Evolutionary conservation across 2,329 filamentous ascomycete species (phyloP), one percentile per base, ranked within the genome.

Genomic region (Colletotrichum melonis): DNA sequence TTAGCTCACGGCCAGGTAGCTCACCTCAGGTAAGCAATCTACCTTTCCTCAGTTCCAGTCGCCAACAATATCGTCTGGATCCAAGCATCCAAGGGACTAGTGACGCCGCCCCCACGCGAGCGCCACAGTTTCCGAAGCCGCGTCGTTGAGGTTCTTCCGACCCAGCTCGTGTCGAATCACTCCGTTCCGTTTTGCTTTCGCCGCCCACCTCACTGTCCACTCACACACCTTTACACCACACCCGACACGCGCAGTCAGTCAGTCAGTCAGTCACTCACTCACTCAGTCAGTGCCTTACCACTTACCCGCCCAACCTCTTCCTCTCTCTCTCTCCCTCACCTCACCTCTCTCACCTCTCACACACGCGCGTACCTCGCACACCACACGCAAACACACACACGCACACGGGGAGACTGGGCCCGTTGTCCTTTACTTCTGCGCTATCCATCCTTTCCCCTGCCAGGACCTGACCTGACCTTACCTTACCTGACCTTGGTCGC

Each of bases 81-180:
- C 14, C 16, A 7, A 46, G 14, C 38, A 19, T 6, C 38, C 38
- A 19, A 42, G 14, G 38, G 12, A 19, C 38, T 42, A 46, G 38
- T 46, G 60, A 28, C 11, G 59, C 60, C 9, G 9, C 60, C 60
- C 38, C 42, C 60, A 52, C 28, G 19, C 19, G 38, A 28, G 42
- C 49, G 30, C 59, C 28, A 32, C 42, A 49, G 19, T 42, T 63
- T 26, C 30, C 30, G 19, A 52, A 63, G 26, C 26, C 60, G 42
- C 60, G 60, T 52, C 42, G 42, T 26, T 63, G 38, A 52, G 46
- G 42, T 63, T 63, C 24, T 63, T 63, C 60, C 60, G 26, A 26
- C 16, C 42, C 42, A 52, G 30, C 38, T 63, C 42, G 60, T 46
- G 59, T 49, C 42, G 32, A 49, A 26, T 52, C 60, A 28, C 24